Evolutionary conservation across 768 basidiomycete genomes (phyloP), one percentile per base, ranked within the genome.

Genomic region (Rhodotorula sphaerocarpa): DNA sequence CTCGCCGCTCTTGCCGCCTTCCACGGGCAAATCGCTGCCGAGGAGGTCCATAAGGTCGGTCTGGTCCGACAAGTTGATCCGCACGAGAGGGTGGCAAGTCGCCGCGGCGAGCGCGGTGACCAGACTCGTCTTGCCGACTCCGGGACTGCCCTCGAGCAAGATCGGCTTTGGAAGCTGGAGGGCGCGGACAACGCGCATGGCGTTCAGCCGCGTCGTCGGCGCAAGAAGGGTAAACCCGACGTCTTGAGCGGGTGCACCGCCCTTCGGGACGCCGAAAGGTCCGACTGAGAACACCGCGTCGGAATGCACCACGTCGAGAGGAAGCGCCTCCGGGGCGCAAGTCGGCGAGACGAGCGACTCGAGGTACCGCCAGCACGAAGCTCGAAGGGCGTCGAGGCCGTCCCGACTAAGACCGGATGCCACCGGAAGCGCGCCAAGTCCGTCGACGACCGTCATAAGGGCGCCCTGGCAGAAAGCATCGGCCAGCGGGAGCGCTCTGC

Each of bases 21-120:
- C 92, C 10, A 91, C 86, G 11, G 95, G 95, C 11, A 97, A 79
- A 74, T 99, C 95, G 28, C 90, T 89, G 14, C 95, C 95, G 70
- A 97, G 96, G 16, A 99, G 80, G 71, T 99, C 95, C 59, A 90
- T 84, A 30, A 99, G 80, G 73, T 99, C 95, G 0, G 93, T 97
- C 74, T 99, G 95, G 70, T 99, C 95, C 7, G 95, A 97, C 27
- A 99, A 77, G 76, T 99, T 99, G 80, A 99, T 92, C 27, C 95
- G 85, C 73, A 85, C 88, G 34, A 97, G 79, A 33, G 80, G 76
- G 72, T 90, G 83, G 23, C 90, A 89, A 43, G 85, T 78, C 7
- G 86, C 77, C 63, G 83, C 84, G 28, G 91, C 90, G 16, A 99
- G 79, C 14, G 95, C 93, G 23, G 85, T 80, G 53, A 97, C 79